A percentile compares a stretch with the other conserved stretches of the same genome.
phyloP scores from a whole-genome alignment of 106 monocot genomes.

The Platanthera guangdongensis region DNA sequence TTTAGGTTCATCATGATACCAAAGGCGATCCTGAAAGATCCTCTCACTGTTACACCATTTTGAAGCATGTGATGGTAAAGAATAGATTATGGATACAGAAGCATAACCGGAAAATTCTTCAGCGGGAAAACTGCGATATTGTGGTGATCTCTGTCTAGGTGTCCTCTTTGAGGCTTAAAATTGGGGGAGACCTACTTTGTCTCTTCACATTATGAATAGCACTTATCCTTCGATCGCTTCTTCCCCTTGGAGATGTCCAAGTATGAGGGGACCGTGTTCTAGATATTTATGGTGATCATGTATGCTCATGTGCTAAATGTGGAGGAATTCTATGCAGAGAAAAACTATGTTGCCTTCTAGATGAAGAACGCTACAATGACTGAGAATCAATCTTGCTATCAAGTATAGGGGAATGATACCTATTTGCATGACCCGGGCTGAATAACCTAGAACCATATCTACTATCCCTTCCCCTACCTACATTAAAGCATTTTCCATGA shows the following conservation, averaged over 20 bases:
- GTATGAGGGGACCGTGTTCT: conserved; percentile 60
- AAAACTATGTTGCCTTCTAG: conserved; percentile 36
- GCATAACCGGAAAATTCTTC: conserved; percentile 19
- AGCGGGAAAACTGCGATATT: conserved; percentile 17
- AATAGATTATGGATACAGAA: conserved; percentile 21
- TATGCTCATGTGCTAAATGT: conserved; percentile 25
- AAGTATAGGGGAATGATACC: conserved; percentile 17
- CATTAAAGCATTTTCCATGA: conserved; percentile 22
- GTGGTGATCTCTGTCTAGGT: conserved; percentile 24
- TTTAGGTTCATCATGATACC: conserved; percentile 24
- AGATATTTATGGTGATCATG: conserved; percentile 62
- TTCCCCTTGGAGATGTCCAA: conserved; percentile 37
- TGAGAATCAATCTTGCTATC: conserved; percentile 19
- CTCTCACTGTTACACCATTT: conserved; percentile 57
- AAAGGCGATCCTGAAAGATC: conserved; percentile 11
- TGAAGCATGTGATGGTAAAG: conserved; percentile 30
- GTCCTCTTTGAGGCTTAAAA: conserved; percentile 21
- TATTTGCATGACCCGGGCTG: conserved; percentile 17
- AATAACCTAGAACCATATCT: conserved; percentile 25
- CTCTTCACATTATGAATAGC: conserved; percentile 14
- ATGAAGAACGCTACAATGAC: conserved; percentile 11
- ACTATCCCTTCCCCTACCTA: conserved; percentile 16
- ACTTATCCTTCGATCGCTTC: conserved; percentile 16
- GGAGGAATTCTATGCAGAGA: conserved; percentile 36
- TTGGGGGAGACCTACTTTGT: conserved; percentile 37